Evolutionary conservation across 805 yeast genomes (phyloP), one percentile per base, ranked within the genome.

Genomic region (Ogataea wickerhamii): DNA sequence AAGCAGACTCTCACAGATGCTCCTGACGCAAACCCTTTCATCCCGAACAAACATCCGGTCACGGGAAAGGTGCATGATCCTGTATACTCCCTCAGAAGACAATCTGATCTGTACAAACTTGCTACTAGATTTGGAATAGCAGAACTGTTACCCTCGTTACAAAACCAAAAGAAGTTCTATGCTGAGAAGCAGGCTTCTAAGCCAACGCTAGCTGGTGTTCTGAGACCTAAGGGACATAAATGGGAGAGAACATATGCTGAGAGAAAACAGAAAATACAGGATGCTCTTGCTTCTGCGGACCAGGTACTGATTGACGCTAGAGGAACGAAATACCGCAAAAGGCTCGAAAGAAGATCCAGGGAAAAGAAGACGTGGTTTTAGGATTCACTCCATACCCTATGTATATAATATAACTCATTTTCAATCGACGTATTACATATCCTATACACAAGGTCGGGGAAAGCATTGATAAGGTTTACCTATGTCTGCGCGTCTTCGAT

Each of bases 121-220:
- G 96, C 96, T 2, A 71, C 76, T 56, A 75, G 80, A 51, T 84
- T 75, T 51, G 96, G 96, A n/a, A 70, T 89, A 5, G 71, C 78
- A 27, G 87, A 83, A 43, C 66, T 87, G 42, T 67, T 89, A 59
- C 97, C 97, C 19, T 70, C 75, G 20, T 56, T 77, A 32, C 74
- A 76, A 32, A 73, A 74, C 48, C 51, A 56, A 49, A 82, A 82
- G 71, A 74, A 71, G 60, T 84, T 88, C 76, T 86, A 74, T 64
- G 78, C 78, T 55, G 93, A 86, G 46, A 87, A 85, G 62, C 84
- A 81, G 61, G 70, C 73, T 30, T 69, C 73, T 44, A 82, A 83
- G 67, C 73, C 73, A 55, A 74, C 80, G 61, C 73, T 86, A 77
- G 77, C 74, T 53, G 95, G 96, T 61, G 85, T 85, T 18, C 59